These are phyloP conservation scores for Priceomyces melissophilus DNA, from an alignment of 805 yeast species.

Conservation along the genomic window DNA sequence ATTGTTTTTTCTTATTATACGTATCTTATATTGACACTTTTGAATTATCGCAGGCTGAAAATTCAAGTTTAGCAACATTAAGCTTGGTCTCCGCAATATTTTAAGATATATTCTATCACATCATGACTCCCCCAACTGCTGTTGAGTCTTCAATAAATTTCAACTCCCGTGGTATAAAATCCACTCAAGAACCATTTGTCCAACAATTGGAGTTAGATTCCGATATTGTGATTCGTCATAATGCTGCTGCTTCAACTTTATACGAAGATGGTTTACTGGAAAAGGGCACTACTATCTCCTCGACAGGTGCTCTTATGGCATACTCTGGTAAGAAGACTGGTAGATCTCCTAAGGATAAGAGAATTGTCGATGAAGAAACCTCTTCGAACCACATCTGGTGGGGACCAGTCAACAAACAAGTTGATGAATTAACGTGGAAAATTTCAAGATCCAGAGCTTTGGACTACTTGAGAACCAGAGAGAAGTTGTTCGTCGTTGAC, in stretches of 20 bases:
- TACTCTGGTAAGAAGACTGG: slow-evolving; percentile 96
- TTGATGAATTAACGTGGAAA: slow-evolving; percentile 90
- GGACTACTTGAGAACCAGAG: slow-evolving; percentile 94
- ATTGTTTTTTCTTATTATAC: neutral
- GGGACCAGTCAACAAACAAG: slow-evolving; percentile 98
- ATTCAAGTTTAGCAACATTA: neutral
- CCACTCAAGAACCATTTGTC: slow-evolving; percentile 40
- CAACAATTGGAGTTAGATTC: slow-evolving; percentile 46
- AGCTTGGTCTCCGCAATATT: neutral
- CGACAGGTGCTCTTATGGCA: slow-evolving; percentile 94
- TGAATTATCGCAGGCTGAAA: too few relatives aligned
- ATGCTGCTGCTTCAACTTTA: slow-evolving; percentile 87
- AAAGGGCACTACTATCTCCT: slow-evolving; percentile 84
- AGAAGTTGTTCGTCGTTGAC: slow-evolving; percentile 89
- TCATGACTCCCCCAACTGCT: slow-evolving; percentile 45
- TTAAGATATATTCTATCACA: slow-evolving; percentile 2
- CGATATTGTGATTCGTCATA: slow-evolving; percentile 75
- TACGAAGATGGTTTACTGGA: slow-evolving; percentile 94
- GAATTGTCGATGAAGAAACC: slow-evolving; percentile 92
- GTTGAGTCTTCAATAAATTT: slow-evolving; percentile 43
- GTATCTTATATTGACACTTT: too few relatives aligned
- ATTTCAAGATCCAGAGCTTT: slow-evolving; percentile 95
- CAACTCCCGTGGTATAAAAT: slow-evolving; percentile 34
- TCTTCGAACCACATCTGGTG: slow-evolving; percentile 90
- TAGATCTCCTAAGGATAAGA: slow-evolving; percentile 96